These are phyloP conservation scores for Phytopythium kandeliae DNA, from an alignment of 352 stramenopile species.

Conservation along the genomic window DNA sequence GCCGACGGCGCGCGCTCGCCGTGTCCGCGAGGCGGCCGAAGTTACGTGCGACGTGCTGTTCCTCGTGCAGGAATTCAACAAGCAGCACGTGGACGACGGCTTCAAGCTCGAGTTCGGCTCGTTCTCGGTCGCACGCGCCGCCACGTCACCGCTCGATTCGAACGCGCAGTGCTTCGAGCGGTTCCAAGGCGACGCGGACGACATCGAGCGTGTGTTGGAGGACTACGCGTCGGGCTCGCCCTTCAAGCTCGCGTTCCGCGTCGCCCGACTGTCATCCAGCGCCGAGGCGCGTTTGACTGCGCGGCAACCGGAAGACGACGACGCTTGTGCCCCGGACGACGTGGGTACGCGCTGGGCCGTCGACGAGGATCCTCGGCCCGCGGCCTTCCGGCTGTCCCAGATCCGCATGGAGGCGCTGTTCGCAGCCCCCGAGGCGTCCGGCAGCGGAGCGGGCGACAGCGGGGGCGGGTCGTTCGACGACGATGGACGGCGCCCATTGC, in stretches of 20 bases:
- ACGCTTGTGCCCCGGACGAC: slow-evolving; percentile 2
- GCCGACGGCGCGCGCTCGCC: slow-evolving; percentile 30
- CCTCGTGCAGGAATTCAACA: slow-evolving; percentile 57
- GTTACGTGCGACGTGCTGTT: slow-evolving; percentile 33
- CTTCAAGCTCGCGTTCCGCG: slow-evolving; percentile 67
- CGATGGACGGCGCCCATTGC: not conserved
- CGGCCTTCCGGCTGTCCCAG: slow-evolving; percentile 63
- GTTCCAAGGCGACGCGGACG: slow-evolving; percentile 17
- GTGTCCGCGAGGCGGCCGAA: slow-evolving; percentile 21
- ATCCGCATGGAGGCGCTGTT: slow-evolving; percentile 81
- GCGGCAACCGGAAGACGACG: not conserved
- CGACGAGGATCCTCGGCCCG: slow-evolving; percentile 42
- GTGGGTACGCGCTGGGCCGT: slow-evolving; percentile 4
- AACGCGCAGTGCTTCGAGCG: slow-evolving; percentile 40
- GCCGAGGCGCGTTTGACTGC: slow-evolving; percentile 3
- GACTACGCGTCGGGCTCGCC: slow-evolving; percentile 26
- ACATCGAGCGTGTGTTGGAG: slow-evolving; percentile 22
- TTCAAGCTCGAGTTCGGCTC: slow-evolving; percentile 55
- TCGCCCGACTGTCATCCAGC: slow-evolving; percentile 24
- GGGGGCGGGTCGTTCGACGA: not conserved
- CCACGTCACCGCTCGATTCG: slow-evolving; percentile 20
- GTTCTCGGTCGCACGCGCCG: slow-evolving; percentile 24
- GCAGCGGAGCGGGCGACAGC: slow-evolving; percentile 10
- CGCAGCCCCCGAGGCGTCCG: slow-evolving; percentile 21
- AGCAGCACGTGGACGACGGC: slow-evolving; percentile 43